Percentiles rank a stretch among this genome's conserved stretches.
Conservation (phyloP, 495 filamentous ascomycete genomes). For the Cenococcum geophilum region DNA sequence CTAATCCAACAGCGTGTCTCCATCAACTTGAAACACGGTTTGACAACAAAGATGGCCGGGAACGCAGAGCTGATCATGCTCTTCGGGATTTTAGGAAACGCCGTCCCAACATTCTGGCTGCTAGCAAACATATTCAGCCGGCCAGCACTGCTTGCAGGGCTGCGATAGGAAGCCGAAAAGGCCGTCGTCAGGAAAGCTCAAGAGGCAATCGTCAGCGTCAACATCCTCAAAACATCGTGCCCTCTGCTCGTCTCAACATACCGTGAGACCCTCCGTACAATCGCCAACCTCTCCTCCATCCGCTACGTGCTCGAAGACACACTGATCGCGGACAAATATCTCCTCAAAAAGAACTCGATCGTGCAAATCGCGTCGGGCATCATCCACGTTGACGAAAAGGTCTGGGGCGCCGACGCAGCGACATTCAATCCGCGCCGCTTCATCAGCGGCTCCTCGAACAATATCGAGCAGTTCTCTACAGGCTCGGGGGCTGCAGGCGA, state of each 20-base stretch:
- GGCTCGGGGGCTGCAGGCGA: background rate
- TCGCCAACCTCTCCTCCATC: background rate
- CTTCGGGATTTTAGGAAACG: constrained; percentile 7
- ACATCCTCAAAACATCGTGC: background rate
- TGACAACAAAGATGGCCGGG: constrained; percentile 4
- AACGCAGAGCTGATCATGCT: constrained; percentile 6
- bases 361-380: constrained; percentile 2
- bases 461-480: background rate
- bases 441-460: background rate
- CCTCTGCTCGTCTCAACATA: background rate
- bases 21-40: constrained; percentile 11
- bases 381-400: background rate
- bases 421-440: constrained; percentile 1
- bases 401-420: constrained; percentile 2
- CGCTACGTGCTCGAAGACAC: constrained; percentile 6
- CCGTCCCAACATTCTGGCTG: constrained; percentile 9
- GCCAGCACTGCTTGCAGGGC: background rate
- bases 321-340: constrained; percentile 3
- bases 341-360: background rate
- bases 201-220: background rate
- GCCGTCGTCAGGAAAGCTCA: background rate
- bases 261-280: constrained; percentile 2
- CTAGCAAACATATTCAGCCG: constrained; percentile 6
- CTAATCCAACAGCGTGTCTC: constrained; percentile 17
- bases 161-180: background rate